Percentiles rank a stretch among this genome's conserved stretches.
Conservation (phyloP, 495 filamentous ascomycete genomes). For the Rostrohypoxylon terebratum region DNA sequence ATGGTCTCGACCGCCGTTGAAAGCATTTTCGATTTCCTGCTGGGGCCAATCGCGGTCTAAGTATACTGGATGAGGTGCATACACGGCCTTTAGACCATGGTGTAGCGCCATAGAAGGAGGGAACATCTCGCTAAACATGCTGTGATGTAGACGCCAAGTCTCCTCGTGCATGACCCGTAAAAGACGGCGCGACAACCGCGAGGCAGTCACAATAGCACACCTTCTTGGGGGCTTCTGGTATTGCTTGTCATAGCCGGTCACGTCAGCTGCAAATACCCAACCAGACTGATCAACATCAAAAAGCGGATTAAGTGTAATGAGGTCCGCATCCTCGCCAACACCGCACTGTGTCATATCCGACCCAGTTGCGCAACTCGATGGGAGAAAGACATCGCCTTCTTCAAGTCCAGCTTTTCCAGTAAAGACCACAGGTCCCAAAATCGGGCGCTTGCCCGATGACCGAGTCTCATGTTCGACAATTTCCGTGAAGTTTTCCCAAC, state of each 20-base stretch:
- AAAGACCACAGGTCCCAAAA: constrained; percentile 83
- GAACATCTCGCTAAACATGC: constrained; percentile 97
- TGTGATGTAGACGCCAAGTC: constrained; percentile 78
- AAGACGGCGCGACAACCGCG: constrained; percentile 82
- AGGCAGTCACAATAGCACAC: constrained; percentile 84
- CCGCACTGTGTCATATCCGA: constrained; percentile 82
- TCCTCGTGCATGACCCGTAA: constrained; percentile 91
- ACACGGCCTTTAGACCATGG: constrained; percentile 94
- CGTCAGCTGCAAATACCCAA: constrained; percentile 86
- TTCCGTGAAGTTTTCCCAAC: constrained; percentile 84
- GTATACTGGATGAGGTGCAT: constrained; percentile 89
- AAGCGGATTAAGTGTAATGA: constrained; percentile 94
- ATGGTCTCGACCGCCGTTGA: constrained; percentile 87
- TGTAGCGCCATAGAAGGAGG: constrained; percentile 85
- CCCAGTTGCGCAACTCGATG: constrained; percentile 65
- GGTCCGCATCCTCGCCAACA: constrained; percentile 89
- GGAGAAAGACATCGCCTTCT: constrained; percentile 69
- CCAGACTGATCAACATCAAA: constrained; percentile 89
- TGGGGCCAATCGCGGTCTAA: constrained; percentile 83
- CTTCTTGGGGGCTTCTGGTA: constrained; percentile 78
- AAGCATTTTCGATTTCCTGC: constrained; percentile 77
- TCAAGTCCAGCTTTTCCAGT: constrained; percentile 66
- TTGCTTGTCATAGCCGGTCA: constrained; percentile 83
- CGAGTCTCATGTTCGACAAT: constrained; percentile 59
- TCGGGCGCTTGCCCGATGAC: constrained; percentile 69